Evolutionary conservation across 1,284 basidiomycete species (phyloP).

Genomic region (Ganoderma leucocontextum): DNA sequence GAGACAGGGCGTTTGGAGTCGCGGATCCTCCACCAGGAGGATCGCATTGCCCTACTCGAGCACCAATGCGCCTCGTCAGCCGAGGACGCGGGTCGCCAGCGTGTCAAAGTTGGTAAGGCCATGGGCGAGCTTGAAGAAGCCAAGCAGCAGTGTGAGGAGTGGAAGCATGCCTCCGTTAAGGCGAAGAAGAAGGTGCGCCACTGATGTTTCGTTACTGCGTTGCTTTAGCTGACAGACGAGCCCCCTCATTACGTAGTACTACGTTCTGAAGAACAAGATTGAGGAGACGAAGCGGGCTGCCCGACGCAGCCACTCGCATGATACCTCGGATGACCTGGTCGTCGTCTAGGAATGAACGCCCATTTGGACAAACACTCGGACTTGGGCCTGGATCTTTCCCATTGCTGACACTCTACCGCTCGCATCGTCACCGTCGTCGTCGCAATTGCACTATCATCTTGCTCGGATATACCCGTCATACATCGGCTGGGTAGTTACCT

Average conservation of each 20-base stretch:
- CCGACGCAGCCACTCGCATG: slow-evolving; percentile 1
- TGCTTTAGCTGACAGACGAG: not conserved
- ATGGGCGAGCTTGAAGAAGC: slow-evolving; percentile 7
- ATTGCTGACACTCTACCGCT: not conserved
- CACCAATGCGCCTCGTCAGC: slow-evolving; percentile 20
- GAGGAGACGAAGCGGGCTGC: slow-evolving; percentile 21
- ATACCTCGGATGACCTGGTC: slow-evolving; percentile 27
- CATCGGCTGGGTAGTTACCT: too few species aligned
- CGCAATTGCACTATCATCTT: not conserved
- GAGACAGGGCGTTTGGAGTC: slow-evolving; percentile 1
- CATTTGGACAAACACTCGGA: not conserved
- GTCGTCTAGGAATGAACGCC: slow-evolving; percentile 10
- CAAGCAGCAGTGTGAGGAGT: slow-evolving; percentile 19
- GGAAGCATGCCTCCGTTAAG: slow-evolving; percentile 23
- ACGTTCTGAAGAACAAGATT: slow-evolving; percentile 26
- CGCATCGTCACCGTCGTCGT: not conserved
- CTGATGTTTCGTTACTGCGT: not conserved
- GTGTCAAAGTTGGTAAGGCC: slow-evolving; percentile 15
- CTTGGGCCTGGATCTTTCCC: not conserved
- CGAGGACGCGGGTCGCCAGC: slow-evolving; percentile 19
- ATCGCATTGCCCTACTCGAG: slow-evolving; percentile 16
- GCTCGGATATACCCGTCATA: too few species aligned
- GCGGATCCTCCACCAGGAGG: slow-evolving; percentile 12
- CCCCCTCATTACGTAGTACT: slow-evolving; percentile 17
- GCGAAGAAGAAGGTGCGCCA: slow-evolving; percentile 30